Evolutionary conservation across 495 filamentous ascomycete species (phyloP).

Genomic region (Diplogelasinospora grovesii): DNA sequence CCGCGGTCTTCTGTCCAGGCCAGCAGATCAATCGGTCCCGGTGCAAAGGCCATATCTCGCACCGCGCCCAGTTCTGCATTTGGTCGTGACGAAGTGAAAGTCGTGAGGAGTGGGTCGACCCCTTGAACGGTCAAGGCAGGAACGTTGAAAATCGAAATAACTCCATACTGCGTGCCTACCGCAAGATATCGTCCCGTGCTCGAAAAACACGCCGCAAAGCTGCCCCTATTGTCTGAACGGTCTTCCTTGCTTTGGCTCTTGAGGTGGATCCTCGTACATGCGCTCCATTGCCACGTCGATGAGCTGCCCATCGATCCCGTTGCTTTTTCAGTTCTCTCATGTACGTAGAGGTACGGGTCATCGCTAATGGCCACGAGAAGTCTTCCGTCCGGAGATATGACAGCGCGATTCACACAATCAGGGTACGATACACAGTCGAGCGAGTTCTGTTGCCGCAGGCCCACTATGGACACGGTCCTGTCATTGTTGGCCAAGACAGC

Average conservation of each 20-base stretch:
- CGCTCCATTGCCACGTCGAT: conserved; percentile 33
- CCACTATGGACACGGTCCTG: conserved; percentile 72
- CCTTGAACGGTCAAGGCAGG: conserved; percentile 28
- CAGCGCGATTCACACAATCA: conserved; percentile 82
- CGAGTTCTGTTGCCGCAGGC: conserved; percentile 44
- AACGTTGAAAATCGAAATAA: conserved; percentile 47
- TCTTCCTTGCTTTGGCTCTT: conserved; percentile 43
- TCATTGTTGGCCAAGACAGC: conserved; percentile 73
- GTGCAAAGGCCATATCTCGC: conserved; percentile 83
- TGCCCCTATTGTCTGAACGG: conserved; percentile 42
- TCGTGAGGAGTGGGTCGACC: conserved; percentile 34
- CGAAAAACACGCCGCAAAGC: conserved; percentile 51
- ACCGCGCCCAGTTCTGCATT: conserved; percentile 65
- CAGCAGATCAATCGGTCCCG: conserved; percentile 83
- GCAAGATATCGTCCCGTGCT: conserved; percentile 45
- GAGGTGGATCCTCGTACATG: conserved; percentile 37
- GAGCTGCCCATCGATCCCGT: neutral
- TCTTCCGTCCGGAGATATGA: conserved; percentile 81
- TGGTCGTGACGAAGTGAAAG: conserved; percentile 52
- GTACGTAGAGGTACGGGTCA: conserved; percentile 74
- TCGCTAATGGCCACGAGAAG: conserved; percentile 82
- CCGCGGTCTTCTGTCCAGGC: conserved; percentile 91
- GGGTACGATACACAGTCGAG: conserved; percentile 64
- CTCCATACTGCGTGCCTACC: conserved; percentile 51
- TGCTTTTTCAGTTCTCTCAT: conserved; percentile 36